Conservation (phyloP, 345 rosid species). For the Adansonia digitata region DNA sequence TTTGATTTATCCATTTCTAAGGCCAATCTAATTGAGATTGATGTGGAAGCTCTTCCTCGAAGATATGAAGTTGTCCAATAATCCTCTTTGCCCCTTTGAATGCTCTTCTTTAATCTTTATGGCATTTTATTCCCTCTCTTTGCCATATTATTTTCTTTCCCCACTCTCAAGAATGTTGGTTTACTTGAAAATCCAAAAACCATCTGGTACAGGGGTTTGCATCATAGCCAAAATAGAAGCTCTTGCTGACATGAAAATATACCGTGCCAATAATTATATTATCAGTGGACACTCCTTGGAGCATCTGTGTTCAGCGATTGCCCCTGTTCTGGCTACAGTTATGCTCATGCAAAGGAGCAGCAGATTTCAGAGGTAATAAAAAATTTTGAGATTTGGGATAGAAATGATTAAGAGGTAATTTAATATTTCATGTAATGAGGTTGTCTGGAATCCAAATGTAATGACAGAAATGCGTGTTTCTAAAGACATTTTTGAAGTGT, state of each 20-base stretch:
- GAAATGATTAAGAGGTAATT: not conserved
- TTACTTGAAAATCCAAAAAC: conserved; percentile 2
- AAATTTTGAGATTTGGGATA: not conserved
- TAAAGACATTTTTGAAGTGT: not conserved
- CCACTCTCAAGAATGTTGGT: not conserved
- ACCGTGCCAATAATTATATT: conserved; percentile 43
- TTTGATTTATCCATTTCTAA: not conserved
- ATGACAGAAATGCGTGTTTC: not conserved
- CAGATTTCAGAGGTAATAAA: conserved; percentile 59
- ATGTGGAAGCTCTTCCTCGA: no score
- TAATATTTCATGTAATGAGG: not conserved
- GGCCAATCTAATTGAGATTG: not conserved
- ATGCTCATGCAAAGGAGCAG: conserved; percentile 66
- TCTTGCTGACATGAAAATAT: conserved; percentile 58
- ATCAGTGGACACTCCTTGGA: conserved; percentile 80
- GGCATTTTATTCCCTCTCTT: not conserved
- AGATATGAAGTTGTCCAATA: not conserved
- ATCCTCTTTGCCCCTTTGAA: not conserved
- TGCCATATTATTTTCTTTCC: not conserved
- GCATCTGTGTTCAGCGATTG: conserved; percentile 57
- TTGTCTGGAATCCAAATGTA: not conserved
- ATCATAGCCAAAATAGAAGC: conserved; percentile 55
- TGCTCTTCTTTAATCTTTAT: not conserved
- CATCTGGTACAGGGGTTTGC: conserved; percentile 42
- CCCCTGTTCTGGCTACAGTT: conserved; percentile 48